phyloP scores from a whole-genome alignment of 768 basidiomycete genomes.

The Leccinum ochraceum region DNA sequence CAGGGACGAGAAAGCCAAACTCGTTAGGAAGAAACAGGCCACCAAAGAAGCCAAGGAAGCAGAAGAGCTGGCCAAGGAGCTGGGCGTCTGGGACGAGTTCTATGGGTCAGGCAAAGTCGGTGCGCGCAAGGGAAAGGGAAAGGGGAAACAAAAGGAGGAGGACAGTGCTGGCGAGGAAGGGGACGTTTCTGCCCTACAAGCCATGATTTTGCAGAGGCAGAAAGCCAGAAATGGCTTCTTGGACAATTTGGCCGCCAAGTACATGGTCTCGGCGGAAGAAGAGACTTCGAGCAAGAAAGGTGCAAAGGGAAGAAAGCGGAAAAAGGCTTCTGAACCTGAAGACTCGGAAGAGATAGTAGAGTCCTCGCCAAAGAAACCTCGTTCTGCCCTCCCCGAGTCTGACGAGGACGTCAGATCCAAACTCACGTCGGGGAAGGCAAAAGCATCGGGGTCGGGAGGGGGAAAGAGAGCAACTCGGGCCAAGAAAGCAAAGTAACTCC shows the following conservation, averaged over 20 bases:
- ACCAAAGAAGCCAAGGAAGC: conserved; percentile 84
- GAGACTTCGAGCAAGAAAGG: conserved; percentile 39
- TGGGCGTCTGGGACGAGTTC: conserved; percentile 95
- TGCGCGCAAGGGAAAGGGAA: conserved; percentile 54
- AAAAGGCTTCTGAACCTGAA: conserved; percentile 32
- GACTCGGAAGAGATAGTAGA: conserved; percentile 39
- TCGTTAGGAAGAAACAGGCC: conserved; percentile 70
- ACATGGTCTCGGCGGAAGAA: conserved; percentile 47
- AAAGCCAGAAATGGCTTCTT: conserved; percentile 72
- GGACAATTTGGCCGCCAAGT: conserved; percentile 74
- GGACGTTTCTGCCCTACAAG: conserved; percentile 71
- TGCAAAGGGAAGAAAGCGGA: conserved; percentile 55
- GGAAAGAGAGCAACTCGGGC: conserved; percentile 32
- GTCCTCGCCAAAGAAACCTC: conserved; percentile 53
- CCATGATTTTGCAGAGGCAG: conserved; percentile 78
- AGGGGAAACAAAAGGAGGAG: conserved; percentile 48
- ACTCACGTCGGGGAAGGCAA: conserved; percentile 51
- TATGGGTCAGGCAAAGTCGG: conserved; percentile 75
- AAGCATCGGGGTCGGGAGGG: conserved; percentile 27
- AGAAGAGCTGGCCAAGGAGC: conserved; percentile 79
- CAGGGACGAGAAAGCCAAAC: conserved; percentile 75
- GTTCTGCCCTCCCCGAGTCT: conserved; percentile 51
- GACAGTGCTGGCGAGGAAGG: conserved; percentile 48
- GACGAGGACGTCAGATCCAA: conserved; percentile 64
- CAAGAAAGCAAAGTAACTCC: conserved; percentile 38